Evolutionary conservation across 2,329 filamentous ascomycete species (phyloP).

Genomic region (Fusarium sp.): DNA sequence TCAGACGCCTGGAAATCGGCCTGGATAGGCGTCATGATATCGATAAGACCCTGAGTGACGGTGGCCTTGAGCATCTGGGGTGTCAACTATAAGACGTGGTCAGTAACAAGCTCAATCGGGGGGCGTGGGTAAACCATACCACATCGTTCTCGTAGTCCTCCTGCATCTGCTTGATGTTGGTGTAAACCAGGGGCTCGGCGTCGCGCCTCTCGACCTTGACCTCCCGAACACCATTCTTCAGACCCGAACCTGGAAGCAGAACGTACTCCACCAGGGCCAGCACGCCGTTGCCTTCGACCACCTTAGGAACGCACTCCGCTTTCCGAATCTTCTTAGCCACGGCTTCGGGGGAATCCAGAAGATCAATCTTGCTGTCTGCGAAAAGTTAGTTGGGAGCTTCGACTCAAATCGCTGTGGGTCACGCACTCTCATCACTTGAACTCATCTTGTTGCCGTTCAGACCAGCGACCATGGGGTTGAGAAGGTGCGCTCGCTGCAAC

Average conservation of each 20-base stretch:
- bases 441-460: slow-evolving; percentile 89
- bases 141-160: slow-evolving; percentile 84
- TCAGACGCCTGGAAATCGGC: slow-evolving; percentile 74
- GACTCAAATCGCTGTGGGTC: background rate
- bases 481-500: slow-evolving; percentile 52
- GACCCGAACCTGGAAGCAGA: slow-evolving; percentile 79
- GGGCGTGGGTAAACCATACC: slow-evolving; percentile 58
- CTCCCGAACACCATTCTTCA: slow-evolving; percentile 66
- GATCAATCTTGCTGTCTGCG: slow-evolving; percentile 87
- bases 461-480: slow-evolving; percentile 87
- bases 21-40: slow-evolving; percentile 82
- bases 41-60: slow-evolving; percentile 77
- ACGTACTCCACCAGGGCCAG: slow-evolving; percentile 89
- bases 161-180: slow-evolving; percentile 78
- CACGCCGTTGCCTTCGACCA: slow-evolving; percentile 87
- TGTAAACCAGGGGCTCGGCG: slow-evolving; percentile 82
- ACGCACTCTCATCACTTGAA: slow-evolving; percentile 72
- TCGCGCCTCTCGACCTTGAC: slow-evolving; percentile 79
- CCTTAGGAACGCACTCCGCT: slow-evolving; percentile 80
- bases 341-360: slow-evolving; percentile 81
- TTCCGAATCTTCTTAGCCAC: slow-evolving; percentile 89
- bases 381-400: background rate
- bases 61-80: slow-evolving; percentile 92
- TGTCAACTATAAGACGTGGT: slow-evolving; percentile 64
- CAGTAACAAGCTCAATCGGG: background rate